These are phyloP conservation scores for Fusarium sp. DNA, from an alignment of 2,329 filamentous ascomycete genomes.

Conservation along the genomic window DNA sequence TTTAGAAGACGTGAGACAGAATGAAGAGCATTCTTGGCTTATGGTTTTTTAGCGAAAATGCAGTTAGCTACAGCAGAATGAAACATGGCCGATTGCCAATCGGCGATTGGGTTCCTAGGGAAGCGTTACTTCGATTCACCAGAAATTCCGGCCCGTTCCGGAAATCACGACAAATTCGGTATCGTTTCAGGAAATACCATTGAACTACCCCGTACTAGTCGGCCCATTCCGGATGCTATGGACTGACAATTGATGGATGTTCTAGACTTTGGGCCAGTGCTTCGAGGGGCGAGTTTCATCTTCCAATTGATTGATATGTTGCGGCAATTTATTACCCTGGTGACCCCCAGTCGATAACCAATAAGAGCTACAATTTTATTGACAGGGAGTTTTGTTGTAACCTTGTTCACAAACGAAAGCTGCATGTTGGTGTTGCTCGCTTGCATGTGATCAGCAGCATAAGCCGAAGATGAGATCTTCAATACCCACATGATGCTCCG, in stretches of 20 bases:
- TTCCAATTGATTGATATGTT: not conserved
- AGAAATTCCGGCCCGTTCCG: not conserved
- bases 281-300: not conserved
- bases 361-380: not conserved
- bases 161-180: not conserved
- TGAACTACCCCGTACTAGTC: not conserved
- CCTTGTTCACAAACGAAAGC: not conserved
- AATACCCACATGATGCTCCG: not conserved
- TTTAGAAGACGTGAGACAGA: rapidly evolving
- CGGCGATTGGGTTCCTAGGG: not conserved
- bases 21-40: not conserved
- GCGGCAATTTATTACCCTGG: not conserved
- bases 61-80: not conserved
- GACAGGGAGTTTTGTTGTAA: not conserved
- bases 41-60: too few relatives aligned
- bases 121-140: not conserved
- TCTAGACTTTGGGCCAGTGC: not conserved
- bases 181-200: not conserved
- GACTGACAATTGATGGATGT: not conserved
- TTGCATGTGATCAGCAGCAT: not conserved
- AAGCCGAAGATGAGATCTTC: not conserved
- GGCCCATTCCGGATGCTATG: not conserved
- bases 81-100: not conserved
- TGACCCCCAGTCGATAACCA: too few relatives aligned
- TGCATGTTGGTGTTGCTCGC: not conserved